Conservation (phyloP, 2,329 filamentous ascomycete species). For the Sarocladium brachiariae region DNA sequence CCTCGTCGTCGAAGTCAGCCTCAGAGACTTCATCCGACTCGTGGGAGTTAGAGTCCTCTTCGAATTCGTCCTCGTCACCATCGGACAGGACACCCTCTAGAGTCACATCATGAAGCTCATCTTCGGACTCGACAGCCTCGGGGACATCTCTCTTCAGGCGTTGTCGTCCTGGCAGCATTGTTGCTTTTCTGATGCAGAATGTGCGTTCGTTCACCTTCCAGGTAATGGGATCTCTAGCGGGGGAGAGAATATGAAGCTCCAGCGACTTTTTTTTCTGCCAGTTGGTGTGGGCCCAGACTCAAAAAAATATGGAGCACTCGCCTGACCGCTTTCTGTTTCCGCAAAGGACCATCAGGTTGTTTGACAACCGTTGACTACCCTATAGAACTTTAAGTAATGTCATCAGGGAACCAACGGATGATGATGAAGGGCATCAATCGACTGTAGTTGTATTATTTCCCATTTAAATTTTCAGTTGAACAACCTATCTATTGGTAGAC, state of each 20-base stretch:
- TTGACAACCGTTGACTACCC: too few species aligned
- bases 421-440: too few species aligned
- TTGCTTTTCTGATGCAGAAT: background rate
- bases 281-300: background rate
- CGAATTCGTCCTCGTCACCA: slow-evolving; percentile 47
- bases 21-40: slow-evolving; percentile 28
- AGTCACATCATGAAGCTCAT: slow-evolving; percentile 47
- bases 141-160: slow-evolving; percentile 59
- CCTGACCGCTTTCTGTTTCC: background rate
- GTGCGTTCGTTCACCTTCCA: background rate
- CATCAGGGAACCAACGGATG: too few species aligned
- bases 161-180: slow-evolving; percentile 20
- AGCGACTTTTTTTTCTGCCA: slow-evolving; percentile 5
- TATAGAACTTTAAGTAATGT: too few species aligned
- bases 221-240: too few species aligned
- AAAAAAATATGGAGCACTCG: background rate
- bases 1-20: slow-evolving; percentile 16
- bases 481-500: too few species aligned
- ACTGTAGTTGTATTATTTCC: too few species aligned
- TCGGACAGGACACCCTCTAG: slow-evolving; percentile 49
- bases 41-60: slow-evolving; percentile 26
- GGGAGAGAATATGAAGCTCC: too few species aligned
- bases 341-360: too few species aligned
- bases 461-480: too few species aligned
- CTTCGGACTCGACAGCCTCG: slow-evolving; percentile 45